Evolutionary conservation across 106 monocot species (phyloP).

Genomic region (Phalaenopsis aphrodite): DNA sequence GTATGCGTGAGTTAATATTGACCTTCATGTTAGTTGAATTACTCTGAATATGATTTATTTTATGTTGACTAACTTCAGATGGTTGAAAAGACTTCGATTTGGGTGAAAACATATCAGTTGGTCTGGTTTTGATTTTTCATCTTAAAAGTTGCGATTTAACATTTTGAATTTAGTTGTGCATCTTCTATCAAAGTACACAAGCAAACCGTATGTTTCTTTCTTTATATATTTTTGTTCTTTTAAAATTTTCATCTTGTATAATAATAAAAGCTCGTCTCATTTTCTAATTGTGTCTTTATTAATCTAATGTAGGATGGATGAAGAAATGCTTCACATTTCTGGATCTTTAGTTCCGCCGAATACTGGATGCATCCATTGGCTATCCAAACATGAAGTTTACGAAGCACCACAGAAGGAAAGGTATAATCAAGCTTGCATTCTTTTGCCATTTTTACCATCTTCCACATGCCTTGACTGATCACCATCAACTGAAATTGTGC

Average conservation of each 20-base stretch:
- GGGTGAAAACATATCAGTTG: no score
- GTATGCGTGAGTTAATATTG: no score
- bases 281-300: neutral
- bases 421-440: neutral
- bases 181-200: neutral
- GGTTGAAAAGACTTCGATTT: no score
- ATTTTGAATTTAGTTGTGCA: neutral
- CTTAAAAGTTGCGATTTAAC: neutral
- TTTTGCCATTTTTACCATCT: neutral
- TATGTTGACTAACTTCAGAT: no score
- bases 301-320: conserved; percentile 43
- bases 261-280: neutral
- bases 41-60: no score
- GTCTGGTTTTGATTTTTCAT: no score
- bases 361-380: conserved; percentile 64
- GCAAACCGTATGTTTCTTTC: neutral
- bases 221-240: neutral
- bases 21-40: no score
- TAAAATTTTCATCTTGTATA: neutral
- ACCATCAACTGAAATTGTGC: no score
- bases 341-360: conserved; percentile 44
- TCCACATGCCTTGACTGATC: neutral
- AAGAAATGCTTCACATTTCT: conserved; percentile 61
- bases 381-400: conserved; percentile 33
- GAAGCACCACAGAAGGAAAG: conserved; percentile 11